phyloP scores from a whole-genome alignment of 148 eudicot genomes.

The Hydrangea macrophylla region DNA sequence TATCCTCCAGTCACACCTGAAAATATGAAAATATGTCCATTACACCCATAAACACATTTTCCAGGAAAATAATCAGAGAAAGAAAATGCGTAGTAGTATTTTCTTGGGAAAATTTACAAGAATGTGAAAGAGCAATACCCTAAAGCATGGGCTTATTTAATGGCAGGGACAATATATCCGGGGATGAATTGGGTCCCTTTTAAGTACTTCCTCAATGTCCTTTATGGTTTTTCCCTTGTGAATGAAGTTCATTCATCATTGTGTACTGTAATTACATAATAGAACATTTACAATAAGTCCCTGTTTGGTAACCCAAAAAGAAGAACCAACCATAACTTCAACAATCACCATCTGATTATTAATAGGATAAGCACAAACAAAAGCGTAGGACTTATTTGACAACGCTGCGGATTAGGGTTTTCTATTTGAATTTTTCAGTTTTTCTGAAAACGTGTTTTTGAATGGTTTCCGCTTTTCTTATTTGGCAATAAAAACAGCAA shows the following conservation, averaged over 20 bases:
- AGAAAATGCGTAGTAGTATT: neutral
- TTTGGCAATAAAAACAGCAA: no score
- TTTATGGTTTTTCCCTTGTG: slow-evolving; percentile 54
- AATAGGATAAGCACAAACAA: no score
- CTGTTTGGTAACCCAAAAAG: no score
- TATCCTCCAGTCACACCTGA: slow-evolving; percentile 79
- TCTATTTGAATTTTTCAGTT: no score
- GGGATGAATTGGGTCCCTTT: slow-evolving; percentile 60
- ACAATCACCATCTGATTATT: no score
- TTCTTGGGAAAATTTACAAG: no score
- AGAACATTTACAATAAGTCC: neutral
- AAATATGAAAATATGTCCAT: neutral
- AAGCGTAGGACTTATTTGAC: no score
- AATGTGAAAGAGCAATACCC: slow-evolving; percentile 43
- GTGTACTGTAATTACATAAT: slow-evolving; percentile 40
- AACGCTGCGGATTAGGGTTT: no score
- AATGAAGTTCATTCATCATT: slow-evolving; percentile 78
- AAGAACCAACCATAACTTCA: no score
- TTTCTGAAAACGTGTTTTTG: no score
- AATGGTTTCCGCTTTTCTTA: no score
- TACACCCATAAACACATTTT: neutral
- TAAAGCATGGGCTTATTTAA: slow-evolving; percentile 63
- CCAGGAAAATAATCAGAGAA: neutral
- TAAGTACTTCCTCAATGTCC: slow-evolving; percentile 50
- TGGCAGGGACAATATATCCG: slow-evolving; percentile 58